Evolutionary conservation across 108 stramenopile species (phyloP).

Genomic region (Skeletonema costatum): DNA sequence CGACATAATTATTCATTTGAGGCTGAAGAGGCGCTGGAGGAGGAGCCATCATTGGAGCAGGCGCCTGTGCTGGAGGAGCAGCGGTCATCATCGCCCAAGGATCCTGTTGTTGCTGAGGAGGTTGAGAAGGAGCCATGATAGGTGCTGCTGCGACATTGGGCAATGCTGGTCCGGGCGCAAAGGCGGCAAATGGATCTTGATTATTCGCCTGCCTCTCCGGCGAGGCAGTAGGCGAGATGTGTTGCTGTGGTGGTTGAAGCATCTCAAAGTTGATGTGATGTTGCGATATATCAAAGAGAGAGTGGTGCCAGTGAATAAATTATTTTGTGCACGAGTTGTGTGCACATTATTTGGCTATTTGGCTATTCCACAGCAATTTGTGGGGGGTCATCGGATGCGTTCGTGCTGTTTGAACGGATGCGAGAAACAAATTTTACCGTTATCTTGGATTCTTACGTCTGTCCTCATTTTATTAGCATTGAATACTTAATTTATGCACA

Average conservation of each 20-base stretch:
- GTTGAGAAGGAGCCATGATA: neutral
- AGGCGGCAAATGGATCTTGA: slow-evolving; percentile 18
- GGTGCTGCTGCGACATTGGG: neutral
- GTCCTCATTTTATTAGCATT: neutral
- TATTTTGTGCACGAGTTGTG: no score
- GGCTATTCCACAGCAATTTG: neutral
- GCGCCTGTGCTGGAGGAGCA: neutral
- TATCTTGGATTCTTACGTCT: neutral
- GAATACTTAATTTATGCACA: neutral
- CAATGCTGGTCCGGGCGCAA: slow-evolving; percentile 1
- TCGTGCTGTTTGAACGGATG: neutral
- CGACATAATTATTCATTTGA: neutral
- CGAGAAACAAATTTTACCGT: neutral
- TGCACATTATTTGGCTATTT: neutral
- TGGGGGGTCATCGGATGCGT: neutral
- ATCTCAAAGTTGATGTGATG: neutral
- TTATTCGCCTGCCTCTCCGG: slow-evolving; percentile 3
- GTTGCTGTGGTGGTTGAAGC: neutral
- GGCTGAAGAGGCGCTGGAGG: neutral
- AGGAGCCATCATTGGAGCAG: neutral
- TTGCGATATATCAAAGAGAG: no score
- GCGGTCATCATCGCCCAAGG: neutral
- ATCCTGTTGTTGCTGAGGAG: neutral
- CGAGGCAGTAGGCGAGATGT: neutral
- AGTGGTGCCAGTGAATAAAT: no score